These are phyloP conservation scores for Colletotrichum somersetense DNA, from an alignment of 2,329 filamentous ascomycete species.

Conservation along the genomic window DNA sequence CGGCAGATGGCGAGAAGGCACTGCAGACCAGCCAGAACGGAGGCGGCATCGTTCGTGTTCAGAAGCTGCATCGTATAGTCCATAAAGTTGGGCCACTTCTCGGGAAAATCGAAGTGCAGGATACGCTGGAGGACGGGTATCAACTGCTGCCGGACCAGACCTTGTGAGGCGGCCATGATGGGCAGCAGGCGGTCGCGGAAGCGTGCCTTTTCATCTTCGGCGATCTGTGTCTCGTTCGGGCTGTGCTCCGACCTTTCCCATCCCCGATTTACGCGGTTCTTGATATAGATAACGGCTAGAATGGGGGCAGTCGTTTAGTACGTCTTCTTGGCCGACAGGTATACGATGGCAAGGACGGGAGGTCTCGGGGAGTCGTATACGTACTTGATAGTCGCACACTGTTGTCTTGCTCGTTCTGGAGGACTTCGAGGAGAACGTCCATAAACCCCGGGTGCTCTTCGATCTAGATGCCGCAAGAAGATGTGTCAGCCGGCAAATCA, in stretches of 20 bases:
- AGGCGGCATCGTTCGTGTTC: slow-evolving; percentile 85
- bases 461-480: slow-evolving; percentile 68
- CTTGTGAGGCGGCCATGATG: slow-evolving; percentile 83
- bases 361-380: slow-evolving; percentile 50
- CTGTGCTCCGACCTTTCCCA: slow-evolving; percentile 86
- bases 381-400: slow-evolving; percentile 90
- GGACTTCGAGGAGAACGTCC: slow-evolving; percentile 89
- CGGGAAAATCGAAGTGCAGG: slow-evolving; percentile 93
- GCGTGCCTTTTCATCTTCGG: slow-evolving; percentile 88
- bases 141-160: slow-evolving; percentile 90
- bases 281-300: slow-evolving; percentile 94
- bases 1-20: slow-evolving; percentile 95
- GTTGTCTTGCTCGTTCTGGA: slow-evolving; percentile 88
- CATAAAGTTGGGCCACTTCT: slow-evolving; percentile 94
- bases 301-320: slow-evolving; percentile 38
- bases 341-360: slow-evolving; percentile 17
- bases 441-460: slow-evolving; percentile 92
- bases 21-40: slow-evolving; percentile 93
- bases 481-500: slow-evolving; percentile 35
- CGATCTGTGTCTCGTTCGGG: slow-evolving; percentile 79
- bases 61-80: slow-evolving; percentile 91
- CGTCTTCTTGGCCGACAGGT: background rate
- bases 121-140: slow-evolving; percentile 96
- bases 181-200: slow-evolving; percentile 92
- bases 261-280: slow-evolving; percentile 94